phyloP scores from a whole-genome alignment of 2,329 filamentous ascomycete genomes.

The Talaromyces sp. region DNA sequence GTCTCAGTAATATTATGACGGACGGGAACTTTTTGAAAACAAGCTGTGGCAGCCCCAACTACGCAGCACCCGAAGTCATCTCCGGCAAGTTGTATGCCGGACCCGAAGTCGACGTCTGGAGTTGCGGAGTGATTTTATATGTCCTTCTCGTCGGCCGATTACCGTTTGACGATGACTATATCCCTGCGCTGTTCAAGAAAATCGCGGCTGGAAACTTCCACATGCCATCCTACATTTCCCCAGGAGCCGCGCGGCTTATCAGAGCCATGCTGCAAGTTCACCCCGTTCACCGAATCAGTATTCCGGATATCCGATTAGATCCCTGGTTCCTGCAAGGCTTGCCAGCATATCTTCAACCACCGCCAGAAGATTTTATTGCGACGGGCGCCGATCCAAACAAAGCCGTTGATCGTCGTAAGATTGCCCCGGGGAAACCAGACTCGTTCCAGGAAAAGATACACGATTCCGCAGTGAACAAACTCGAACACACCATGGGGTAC shows the following conservation, averaged over 20 bases:
- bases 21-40: slow-evolving; percentile 99
- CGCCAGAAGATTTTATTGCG: slow-evolving; percentile 86
- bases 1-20: slow-evolving; percentile 99
- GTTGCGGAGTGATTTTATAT: slow-evolving; percentile 61
- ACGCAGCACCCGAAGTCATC: slow-evolving; percentile 95
- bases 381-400: slow-evolving; percentile 92
- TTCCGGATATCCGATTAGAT: slow-evolving; percentile 87
- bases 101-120: slow-evolving; percentile 90
- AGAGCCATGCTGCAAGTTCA: slow-evolving; percentile 94
- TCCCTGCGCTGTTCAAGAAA: slow-evolving; percentile 95
- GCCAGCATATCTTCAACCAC: slow-evolving; percentile 77
- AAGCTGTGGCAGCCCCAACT: slow-evolving; percentile 96
- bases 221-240: slow-evolving; percentile 84
- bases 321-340: slow-evolving; percentile 90
- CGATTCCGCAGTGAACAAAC: slow-evolving; percentile 86
- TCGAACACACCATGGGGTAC: slow-evolving; percentile 98
- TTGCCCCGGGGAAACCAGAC: slow-evolving; percentile 72
- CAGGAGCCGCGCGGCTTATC: slow-evolving; percentile 69
- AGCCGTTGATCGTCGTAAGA: slow-evolving; percentile 75
- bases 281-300: slow-evolving; percentile 87
- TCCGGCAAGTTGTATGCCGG: slow-evolving; percentile 96
- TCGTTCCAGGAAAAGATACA: slow-evolving; percentile 86
- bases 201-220: slow-evolving; percentile 92
- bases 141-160: slow-evolving; percentile 63
- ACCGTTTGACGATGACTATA: slow-evolving; percentile 97